A percentile compares a stretch with the other conserved stretches of the same genome.
phyloP scores from a whole-genome alignment of 2,329 filamentous ascomycete genomes.

The Tolypocladium tropicale region DNA sequence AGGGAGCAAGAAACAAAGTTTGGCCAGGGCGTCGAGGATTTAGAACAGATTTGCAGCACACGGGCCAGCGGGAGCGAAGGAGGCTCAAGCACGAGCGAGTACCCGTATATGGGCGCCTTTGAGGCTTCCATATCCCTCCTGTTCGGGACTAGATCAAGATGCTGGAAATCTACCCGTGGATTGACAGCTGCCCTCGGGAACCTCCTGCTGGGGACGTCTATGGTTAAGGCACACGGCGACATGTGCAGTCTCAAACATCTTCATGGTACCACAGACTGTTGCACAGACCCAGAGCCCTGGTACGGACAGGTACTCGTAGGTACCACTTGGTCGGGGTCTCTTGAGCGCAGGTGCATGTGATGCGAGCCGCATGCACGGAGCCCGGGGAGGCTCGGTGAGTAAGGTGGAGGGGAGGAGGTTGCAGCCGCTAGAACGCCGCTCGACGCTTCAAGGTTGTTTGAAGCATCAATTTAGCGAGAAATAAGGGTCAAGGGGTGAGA shows the following conservation, averaged over 20 bases:
- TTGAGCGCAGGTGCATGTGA: too few species aligned
- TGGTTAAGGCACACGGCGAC: too few species aligned
- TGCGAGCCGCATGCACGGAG: too few species aligned
- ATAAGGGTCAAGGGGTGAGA: too few species aligned
- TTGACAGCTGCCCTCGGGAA: neutral
- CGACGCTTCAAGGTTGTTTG: too few species aligned
- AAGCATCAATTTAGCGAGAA: too few species aligned
- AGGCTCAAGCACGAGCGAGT: too few species aligned
- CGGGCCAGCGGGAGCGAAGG: neutral
- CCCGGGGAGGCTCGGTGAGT: too few species aligned
- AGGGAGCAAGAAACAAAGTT: neutral
- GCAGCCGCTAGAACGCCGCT: too few species aligned
- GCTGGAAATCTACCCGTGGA: neutral
- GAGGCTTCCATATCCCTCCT: neutral
- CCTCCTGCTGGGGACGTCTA: neutral
- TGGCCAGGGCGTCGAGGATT: neutral
- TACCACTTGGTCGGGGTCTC: too few species aligned
- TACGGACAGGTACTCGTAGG: too few species aligned
- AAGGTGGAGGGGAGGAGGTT: neutral
- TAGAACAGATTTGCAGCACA: neutral
- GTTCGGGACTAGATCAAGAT: neutral
- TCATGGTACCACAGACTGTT: neutral
- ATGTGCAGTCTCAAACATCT: too few species aligned
- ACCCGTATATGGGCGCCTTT: neutral
- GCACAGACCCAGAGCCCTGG: neutral